phyloP scores from a whole-genome alignment of 2,329 filamentous ascomycete genomes.

The Coniochaeta sp. region DNA sequence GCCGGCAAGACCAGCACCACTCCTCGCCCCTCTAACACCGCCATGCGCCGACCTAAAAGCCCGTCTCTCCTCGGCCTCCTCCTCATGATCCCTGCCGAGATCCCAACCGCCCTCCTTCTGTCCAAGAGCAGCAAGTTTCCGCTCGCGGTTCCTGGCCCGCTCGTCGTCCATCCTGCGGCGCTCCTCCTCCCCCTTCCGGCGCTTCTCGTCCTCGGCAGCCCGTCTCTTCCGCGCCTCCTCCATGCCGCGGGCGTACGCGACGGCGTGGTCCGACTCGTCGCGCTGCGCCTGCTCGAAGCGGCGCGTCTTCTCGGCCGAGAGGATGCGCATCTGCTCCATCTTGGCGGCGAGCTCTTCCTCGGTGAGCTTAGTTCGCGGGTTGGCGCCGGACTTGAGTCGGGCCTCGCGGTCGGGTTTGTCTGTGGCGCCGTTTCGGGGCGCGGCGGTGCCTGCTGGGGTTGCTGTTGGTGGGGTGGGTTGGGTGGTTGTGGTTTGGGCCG shows the following conservation, averaged over 20 bases:
- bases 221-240: constrained; percentile 45
- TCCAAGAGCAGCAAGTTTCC: constrained; percentile 52
- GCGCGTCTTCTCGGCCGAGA: constrained; percentile 49
- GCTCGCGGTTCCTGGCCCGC: constrained; percentile 50
- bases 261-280: constrained; percentile 48
- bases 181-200: constrained; percentile 44
- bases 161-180: constrained; percentile 48
- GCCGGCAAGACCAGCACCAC: constrained; percentile 25
- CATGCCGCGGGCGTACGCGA: constrained; percentile 45
- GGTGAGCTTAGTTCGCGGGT: constrained; percentile 53
- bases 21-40: constrained; percentile 31
- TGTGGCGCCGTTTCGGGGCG: constrained; percentile 12
- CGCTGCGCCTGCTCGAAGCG: constrained; percentile 51
- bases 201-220: constrained; percentile 43
- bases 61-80: constrained; percentile 29
- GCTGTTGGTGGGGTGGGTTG: constrained; percentile 13
- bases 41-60: constrained; percentile 31
- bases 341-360: constrained; percentile 50
- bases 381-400: constrained; percentile 46
- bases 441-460: constrained; percentile 10
- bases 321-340: constrained; percentile 53
- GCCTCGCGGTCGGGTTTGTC: constrained; percentile 27
- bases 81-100: constrained; percentile 26
- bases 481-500: constrained; percentile 4
- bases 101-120: constrained; percentile 46